A percentile compares a stretch with the other conserved stretches of the same genome.
Evolutionary conservation across 495 filamentous ascomycete species (phyloP).

Genomic region (Penicillium taxi): DNA sequence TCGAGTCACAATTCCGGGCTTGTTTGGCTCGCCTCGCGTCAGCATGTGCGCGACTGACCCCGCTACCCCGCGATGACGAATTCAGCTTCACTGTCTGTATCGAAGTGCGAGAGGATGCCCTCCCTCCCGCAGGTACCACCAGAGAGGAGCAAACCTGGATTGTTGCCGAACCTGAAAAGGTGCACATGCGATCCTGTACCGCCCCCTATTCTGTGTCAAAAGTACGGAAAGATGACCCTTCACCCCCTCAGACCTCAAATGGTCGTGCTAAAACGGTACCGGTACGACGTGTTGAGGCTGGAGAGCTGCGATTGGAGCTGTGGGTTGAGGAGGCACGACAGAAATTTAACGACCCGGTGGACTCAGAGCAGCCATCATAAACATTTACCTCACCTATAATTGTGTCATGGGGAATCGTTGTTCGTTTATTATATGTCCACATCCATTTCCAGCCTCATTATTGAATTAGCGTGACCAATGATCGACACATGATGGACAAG

Average conservation of each 20-base stretch:
- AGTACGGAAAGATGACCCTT: slow-evolving; percentile 29
- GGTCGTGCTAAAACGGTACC: slow-evolving; percentile 45
- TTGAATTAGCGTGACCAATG: slow-evolving; percentile 46
- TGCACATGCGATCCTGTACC: slow-evolving; percentile 38
- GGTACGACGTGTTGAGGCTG: slow-evolving; percentile 46
- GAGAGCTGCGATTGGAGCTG: slow-evolving; percentile 46
- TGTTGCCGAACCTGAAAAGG: slow-evolving; percentile 44
- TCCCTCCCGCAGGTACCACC: slow-evolving; percentile 64
- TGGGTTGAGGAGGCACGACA: slow-evolving; percentile 51
- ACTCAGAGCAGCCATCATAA: slow-evolving; percentile 36
- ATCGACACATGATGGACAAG: slow-evolving; percentile 43
- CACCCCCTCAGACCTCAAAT: slow-evolving; percentile 33
- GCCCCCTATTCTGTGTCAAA: slow-evolving; percentile 42
- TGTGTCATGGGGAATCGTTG: slow-evolving; percentile 20
- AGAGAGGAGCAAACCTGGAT: slow-evolving; percentile 46
- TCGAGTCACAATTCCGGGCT: slow-evolving; percentile 67
- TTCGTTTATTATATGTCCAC: slow-evolving; percentile 23
- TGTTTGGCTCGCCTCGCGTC: slow-evolving; percentile 43
- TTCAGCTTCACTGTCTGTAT: slow-evolving; percentile 85
- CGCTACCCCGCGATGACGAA: slow-evolving; percentile 56
- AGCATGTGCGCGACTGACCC: slow-evolving; percentile 50
- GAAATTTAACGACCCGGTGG: slow-evolving; percentile 46
- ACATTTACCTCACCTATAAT: slow-evolving; percentile 10
- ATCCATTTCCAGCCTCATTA: slow-evolving; percentile 29
- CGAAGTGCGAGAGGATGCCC: slow-evolving; percentile 66